These are phyloP conservation scores for Cadophora sp. DNA, from an alignment of 2,329 filamentous ascomycete genomes.

Conservation along the genomic window DNA sequence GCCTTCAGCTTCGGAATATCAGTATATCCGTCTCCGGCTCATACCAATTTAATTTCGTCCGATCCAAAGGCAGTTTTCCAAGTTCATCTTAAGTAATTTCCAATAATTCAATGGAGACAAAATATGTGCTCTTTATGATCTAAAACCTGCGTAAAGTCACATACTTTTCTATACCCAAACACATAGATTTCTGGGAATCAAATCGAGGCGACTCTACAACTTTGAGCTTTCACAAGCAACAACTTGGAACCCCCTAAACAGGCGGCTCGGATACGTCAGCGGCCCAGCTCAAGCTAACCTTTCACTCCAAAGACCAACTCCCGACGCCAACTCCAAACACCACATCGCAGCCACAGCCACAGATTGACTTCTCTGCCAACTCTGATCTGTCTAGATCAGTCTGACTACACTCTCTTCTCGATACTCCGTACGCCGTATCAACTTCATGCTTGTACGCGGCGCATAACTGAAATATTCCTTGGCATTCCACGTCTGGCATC, in stretches of 20 bases:
- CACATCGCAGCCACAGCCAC: neutral
- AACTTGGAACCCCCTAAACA: neutral
- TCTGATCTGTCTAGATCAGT: neutral
- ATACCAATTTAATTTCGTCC: slow-evolving; percentile 4
- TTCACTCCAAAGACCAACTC: neutral
- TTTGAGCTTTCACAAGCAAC: slow-evolving; percentile 6
- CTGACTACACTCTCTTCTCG: neutral
- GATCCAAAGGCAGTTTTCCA: neutral
- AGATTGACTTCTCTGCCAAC: neutral
- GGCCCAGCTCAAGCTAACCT: slow-evolving; percentile 3
- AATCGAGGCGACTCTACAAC: slow-evolving; percentile 3
- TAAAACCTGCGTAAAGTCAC: no score
- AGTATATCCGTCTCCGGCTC: neutral
- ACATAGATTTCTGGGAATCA: neutral
- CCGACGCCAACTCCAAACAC: slow-evolving; percentile 1
- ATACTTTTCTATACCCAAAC: neutral
- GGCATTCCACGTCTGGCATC: slow-evolving; percentile 21
- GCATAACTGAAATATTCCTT: slow-evolving; percentile 24
- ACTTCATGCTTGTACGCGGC: slow-evolving; percentile 6
- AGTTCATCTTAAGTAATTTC: neutral
- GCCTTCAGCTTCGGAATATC: neutral
- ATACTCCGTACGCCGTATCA: neutral
- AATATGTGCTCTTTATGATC: neutral
- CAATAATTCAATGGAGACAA: neutral
- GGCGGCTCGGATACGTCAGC: slow-evolving; percentile 19